Evolutionary conservation across 1,284 basidiomycete species (phyloP).

Genomic region (Microbotryum scabiosae): DNA sequence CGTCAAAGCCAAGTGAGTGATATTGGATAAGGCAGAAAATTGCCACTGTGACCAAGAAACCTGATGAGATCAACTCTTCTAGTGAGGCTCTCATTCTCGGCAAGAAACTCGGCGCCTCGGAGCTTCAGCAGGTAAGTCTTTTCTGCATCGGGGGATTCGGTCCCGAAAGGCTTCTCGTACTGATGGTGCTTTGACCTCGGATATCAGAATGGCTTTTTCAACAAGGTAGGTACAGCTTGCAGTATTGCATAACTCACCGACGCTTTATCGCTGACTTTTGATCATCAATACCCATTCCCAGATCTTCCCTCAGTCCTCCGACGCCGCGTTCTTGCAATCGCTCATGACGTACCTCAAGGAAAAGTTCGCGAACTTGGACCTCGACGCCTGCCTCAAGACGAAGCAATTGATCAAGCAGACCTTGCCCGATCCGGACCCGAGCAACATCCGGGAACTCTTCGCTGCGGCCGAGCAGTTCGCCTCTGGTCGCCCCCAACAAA

Average conservation of each 20-base stretch:
- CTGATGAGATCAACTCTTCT: not conserved
- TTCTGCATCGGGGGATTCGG: too few species aligned
- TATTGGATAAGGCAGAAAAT: too few species aligned
- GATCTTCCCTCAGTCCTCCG: constrained; percentile 15
- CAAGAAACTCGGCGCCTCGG: constrained; percentile 18
- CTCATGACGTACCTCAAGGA: constrained; percentile 11
- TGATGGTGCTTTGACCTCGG: too few species aligned
- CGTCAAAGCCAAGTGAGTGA: constrained; percentile 24
- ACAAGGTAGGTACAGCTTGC: too few species aligned
- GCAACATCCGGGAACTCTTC: constrained; percentile 28
- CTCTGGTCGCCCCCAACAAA: constrained; percentile 19
- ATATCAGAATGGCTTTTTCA: constrained; percentile 13
- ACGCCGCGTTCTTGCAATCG: not conserved
- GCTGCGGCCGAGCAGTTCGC: constrained; percentile 23
- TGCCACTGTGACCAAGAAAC: too few species aligned
- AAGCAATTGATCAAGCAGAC: constrained; percentile 19
- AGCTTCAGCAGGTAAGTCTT: constrained; percentile 14
- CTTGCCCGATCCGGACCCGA: constrained; percentile 21
- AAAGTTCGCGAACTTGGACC: constrained; percentile 17
- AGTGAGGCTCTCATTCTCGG: constrained; percentile 19
- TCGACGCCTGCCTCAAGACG: constrained; percentile 15
- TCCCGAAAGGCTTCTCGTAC: too few species aligned
- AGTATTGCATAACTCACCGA: too few species aligned
- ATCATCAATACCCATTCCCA: too few species aligned
- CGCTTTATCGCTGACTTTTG: too few species aligned